Conservation (phyloP, 2,329 filamentous ascomycete species). For the Dothidotthia symphoricarpi region DNA sequence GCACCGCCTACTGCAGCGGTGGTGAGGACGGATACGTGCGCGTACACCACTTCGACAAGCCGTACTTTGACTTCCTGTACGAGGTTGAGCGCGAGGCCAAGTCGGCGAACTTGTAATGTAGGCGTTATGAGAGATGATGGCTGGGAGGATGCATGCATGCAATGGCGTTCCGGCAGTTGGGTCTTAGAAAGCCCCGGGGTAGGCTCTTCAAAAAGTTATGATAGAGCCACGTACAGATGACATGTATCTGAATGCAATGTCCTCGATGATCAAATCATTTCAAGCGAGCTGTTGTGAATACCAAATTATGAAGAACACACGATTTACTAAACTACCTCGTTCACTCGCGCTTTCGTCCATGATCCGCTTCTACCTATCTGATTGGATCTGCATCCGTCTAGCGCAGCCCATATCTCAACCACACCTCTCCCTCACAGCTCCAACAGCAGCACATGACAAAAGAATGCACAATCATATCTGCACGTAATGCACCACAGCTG, state of each 20-base stretch:
- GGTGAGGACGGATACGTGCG: conserved; percentile 98
- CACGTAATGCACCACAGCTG: background rate
- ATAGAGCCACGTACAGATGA: conserved; percentile 17
- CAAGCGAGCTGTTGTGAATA: background rate
- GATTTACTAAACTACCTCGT: too few relatives aligned
- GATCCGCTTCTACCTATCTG: background rate
- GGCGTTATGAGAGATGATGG: conserved; percentile 20
- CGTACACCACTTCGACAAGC: conserved; percentile 97
- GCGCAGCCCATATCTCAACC: background rate
- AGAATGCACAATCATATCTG: background rate
- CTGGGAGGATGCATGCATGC: conserved; percentile 37
- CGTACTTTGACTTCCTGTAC: conserved; percentile 98
- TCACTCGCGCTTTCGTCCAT: background rate
- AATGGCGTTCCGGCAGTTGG: conserved; percentile 38
- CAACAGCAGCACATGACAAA: background rate
- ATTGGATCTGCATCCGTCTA: background rate
- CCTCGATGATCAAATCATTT: conserved; percentile 6
- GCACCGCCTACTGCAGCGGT: conserved; percentile 89
- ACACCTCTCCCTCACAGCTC: background rate
- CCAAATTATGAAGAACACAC: background rate
- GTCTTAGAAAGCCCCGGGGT: conserved; percentile 11
- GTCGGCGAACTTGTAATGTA: conserved; percentile 42
- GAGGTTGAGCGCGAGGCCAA: conserved; percentile 84
- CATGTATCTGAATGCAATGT: conserved; percentile 10
- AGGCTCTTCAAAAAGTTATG: conserved; percentile 24